Conservation (phyloP, 768 basidiomycete genomes). For the Pleurotus cornucopiae region DNA sequence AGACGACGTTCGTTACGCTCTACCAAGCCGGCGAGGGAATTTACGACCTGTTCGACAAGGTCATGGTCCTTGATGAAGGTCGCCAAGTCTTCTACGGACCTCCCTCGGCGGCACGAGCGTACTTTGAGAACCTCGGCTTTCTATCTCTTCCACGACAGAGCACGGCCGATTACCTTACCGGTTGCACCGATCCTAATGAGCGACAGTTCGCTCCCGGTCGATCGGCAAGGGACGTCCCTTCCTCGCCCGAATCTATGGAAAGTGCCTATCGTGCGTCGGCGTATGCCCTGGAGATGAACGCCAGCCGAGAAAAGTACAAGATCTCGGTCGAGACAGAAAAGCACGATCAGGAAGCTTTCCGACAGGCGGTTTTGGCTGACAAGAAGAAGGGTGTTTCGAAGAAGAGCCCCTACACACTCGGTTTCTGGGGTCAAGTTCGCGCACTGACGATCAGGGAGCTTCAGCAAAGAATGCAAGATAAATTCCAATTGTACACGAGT, state of each 20-base stretch:
- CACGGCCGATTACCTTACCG: conserved; percentile 82
- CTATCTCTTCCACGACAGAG: conserved; percentile 78
- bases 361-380: conserved; percentile 66
- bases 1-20: conserved; percentile 78
- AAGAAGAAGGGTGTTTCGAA: conserved; percentile 76
- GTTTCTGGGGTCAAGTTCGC: conserved; percentile 69
- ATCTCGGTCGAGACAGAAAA: conserved; percentile 52
- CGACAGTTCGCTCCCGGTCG: conserved; percentile 69
- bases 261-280: conserved; percentile 51
- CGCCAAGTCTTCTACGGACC: conserved; percentile 81
- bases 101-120: conserved; percentile 64
- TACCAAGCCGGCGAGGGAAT: conserved; percentile 83
- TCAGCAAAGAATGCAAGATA: conserved; percentile 68
- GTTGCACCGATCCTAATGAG: conserved; percentile 82
- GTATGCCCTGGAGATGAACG: conserved; percentile 37
- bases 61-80: conserved; percentile 77
- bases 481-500: conserved; percentile 72
- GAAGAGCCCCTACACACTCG: conserved; percentile 80
- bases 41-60: conserved; percentile 81
- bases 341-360: conserved; percentile 71
- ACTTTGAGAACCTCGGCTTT: conserved; percentile 76
- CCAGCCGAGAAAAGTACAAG: conserved; percentile 53
- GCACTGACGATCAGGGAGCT: conserved; percentile 73
- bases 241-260: conserved; percentile 66
- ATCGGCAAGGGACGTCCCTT: conserved; percentile 55